Conservation (phyloP, 306 rosid species). For the Cajanus cajan region DNA sequence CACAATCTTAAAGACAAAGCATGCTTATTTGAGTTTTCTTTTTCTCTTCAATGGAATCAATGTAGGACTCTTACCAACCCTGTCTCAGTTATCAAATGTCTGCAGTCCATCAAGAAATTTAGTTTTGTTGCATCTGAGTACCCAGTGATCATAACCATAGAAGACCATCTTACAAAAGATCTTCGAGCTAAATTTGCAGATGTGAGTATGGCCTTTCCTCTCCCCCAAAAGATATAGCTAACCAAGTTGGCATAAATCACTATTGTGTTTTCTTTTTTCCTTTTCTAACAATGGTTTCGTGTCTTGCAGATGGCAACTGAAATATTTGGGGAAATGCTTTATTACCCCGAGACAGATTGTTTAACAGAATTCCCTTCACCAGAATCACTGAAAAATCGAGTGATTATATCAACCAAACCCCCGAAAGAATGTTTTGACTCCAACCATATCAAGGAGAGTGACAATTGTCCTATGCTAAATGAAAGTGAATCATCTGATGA, state of each 20-base stretch:
- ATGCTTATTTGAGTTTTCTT: background rate
- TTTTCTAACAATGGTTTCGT: constrained; percentile 4
- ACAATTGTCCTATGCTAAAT: background rate
- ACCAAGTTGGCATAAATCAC: background rate
- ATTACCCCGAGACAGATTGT: constrained; percentile 51
- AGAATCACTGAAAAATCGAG: constrained; percentile 60
- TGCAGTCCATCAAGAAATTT: constrained; percentile 68
- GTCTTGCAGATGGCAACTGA: constrained; percentile 64
- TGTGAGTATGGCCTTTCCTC: constrained; percentile 38
- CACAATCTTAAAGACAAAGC: background rate
- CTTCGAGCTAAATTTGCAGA: constrained; percentile 81
- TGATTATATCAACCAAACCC: constrained; percentile 83
- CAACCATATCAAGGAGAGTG: constrained; percentile 35
- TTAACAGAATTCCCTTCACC: constrained; percentile 86
- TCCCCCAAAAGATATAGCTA: background rate
- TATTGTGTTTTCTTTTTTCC: background rate
- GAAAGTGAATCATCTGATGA: constrained; percentile 68
- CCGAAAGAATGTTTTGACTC: constrained; percentile 58
- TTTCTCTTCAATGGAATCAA: constrained; percentile 10
- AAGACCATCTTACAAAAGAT: constrained; percentile 79
- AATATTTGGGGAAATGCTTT: constrained; percentile 73
- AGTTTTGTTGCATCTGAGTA: constrained; percentile 77
- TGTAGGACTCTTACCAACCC: constrained; percentile 90
- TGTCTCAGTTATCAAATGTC: constrained; percentile 67
- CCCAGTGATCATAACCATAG: constrained; percentile 90